These are phyloP conservation scores for Ganoderma lingzhi DNA, from an alignment of 1,284 basidiomycete species.

Conservation along the genomic window DNA sequence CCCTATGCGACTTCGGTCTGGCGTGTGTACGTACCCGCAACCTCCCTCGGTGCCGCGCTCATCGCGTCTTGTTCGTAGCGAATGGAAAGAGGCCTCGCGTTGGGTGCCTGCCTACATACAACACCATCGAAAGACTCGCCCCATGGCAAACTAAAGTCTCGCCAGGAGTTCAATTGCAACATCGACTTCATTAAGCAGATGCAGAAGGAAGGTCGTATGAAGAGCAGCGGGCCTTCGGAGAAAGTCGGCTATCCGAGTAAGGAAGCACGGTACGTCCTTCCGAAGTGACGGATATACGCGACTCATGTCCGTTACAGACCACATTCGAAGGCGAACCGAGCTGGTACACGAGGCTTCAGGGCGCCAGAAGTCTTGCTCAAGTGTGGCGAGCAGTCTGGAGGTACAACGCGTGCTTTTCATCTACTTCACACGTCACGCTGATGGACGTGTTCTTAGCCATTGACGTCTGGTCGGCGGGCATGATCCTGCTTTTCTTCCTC, in stretches of 20 bases:
- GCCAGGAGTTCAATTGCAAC: slow-evolving; percentile 54
- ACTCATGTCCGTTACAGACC: slow-evolving; percentile 56
- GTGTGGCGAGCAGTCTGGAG: slow-evolving; percentile 92
- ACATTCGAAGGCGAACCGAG: slow-evolving; percentile 93
- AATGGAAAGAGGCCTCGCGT: slow-evolving; percentile 57
- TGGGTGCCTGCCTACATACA: slow-evolving; percentile 79
- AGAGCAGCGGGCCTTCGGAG: slow-evolving; percentile 63
- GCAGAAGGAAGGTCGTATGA: slow-evolving; percentile 70
- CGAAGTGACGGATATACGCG: not conserved
- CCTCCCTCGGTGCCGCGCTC: not conserved
- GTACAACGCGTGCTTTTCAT: slow-evolving; percentile 54
- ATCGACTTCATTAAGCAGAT: slow-evolving; percentile 54
- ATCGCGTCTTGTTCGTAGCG: slow-evolving; percentile 49
- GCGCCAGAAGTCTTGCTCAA: slow-evolving; percentile 97
- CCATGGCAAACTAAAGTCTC: slow-evolving; percentile 65
- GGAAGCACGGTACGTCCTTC: slow-evolving; percentile 59
- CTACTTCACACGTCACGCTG: not conserved
- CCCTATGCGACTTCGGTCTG: slow-evolving; percentile 95
- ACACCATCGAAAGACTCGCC: slow-evolving; percentile 64
- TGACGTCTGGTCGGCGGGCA: slow-evolving; percentile 96
- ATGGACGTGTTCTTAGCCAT: slow-evolving; percentile 70
- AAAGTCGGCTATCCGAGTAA: slow-evolving; percentile 79
- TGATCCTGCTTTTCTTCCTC: slow-evolving; percentile 93
- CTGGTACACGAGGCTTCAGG: slow-evolving; percentile 96
- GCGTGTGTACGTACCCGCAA: slow-evolving; percentile 72